Conservation (phyloP, 352 stramenopile species). For the Pythium periplocum region DNA sequence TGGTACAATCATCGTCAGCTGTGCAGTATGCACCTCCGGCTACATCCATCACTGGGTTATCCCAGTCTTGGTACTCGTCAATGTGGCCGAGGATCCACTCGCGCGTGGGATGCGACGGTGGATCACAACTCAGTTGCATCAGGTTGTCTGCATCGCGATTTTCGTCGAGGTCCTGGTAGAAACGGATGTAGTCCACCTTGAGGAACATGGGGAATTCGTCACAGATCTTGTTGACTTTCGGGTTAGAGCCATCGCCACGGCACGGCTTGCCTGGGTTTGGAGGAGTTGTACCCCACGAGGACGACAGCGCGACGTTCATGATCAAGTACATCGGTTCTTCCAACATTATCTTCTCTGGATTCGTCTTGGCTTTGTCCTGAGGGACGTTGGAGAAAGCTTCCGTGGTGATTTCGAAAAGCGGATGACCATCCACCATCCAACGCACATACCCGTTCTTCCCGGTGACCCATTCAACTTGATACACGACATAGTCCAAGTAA, state of each 20-base stretch:
- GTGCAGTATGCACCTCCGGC: conserved; percentile 20
- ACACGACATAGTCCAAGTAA: conserved; percentile 53
- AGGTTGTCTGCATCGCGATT: conserved; percentile 26
- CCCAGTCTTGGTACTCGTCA: conserved; percentile 26
- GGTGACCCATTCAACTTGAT: conserved; percentile 74
- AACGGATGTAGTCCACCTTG: conserved; percentile 30
- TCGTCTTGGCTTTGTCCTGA: conserved; percentile 35
- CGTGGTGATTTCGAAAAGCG: conserved; percentile 57
- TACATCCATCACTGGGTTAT: conserved; percentile 24
- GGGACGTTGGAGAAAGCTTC: conserved; percentile 46
- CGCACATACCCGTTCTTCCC: conserved; percentile 56
- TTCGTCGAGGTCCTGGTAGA: conserved; percentile 22
- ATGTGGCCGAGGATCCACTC: conserved; percentile 36
- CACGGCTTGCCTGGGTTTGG: conserved; percentile 43
- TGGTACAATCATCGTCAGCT: conserved; percentile 27
- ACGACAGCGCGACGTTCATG: conserved; percentile 91
- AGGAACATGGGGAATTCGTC: conserved; percentile 35
- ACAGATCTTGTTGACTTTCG: conserved; percentile 35
- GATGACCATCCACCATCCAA: conserved; percentile 55
- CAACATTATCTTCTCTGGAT: conserved; percentile 61
- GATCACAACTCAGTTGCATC: conserved; percentile 34
- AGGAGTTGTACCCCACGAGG: conserved; percentile 72
- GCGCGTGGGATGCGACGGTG: conserved; percentile 26
- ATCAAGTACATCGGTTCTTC: conserved; percentile 93
- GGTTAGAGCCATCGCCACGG: conserved; percentile 28